A percentile compares a stretch with the other conserved stretches of the same genome.
Evolutionary conservation across 2,329 filamentous ascomycete species (phyloP).

Genomic region (Microdochium trichocladiopsis): DNA sequence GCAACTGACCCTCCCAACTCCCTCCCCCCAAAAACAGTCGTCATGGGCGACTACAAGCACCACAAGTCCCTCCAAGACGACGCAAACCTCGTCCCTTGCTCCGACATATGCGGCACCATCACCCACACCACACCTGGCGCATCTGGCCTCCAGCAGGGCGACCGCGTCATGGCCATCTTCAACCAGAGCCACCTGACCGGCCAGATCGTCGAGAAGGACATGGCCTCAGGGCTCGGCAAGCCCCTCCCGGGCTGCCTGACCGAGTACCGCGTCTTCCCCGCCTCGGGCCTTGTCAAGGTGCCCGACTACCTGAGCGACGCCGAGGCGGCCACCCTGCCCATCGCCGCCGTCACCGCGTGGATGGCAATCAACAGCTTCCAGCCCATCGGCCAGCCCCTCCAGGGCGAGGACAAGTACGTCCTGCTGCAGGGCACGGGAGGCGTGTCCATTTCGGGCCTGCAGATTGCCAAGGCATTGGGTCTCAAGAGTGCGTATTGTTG

Average conservation of each 20-base stretch:
- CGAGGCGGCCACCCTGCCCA: conserved; percentile 53
- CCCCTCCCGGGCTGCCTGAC: conserved; percentile 51
- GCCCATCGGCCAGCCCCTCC: conserved; percentile 39
- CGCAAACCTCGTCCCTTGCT: conserved; percentile 52
- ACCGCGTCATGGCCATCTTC: conserved; percentile 63
- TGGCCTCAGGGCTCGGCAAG: conserved; percentile 52
- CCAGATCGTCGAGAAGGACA: conserved; percentile 47
- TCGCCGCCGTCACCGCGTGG: conserved; percentile 58
- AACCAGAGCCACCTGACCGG: conserved; percentile 49
- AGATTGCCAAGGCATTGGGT: conserved; percentile 46
- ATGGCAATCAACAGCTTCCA: conserved; percentile 57
- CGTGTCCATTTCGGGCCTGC: conserved; percentile 42
- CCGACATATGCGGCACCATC: conserved; percentile 63
- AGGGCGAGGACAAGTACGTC: conserved; percentile 35
- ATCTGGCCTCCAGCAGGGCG: conserved; percentile 41
- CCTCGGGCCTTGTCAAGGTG: conserved; percentile 44
- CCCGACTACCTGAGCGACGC: conserved; percentile 51
- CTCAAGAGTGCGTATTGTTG: conserved; percentile 29
- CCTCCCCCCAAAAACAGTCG: conserved; percentile 34
- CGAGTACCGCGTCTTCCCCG: conserved; percentile 53
- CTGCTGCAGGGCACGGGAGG: conserved; percentile 49
- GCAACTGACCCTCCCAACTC: neutral
- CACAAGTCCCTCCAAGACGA: conserved; percentile 42
- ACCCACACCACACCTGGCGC: conserved; percentile 36
- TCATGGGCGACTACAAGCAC: conserved; percentile 60